Base-by-base conservation (phyloP, 345 rosid genomes). In the Aethionema arabicum region DNA sequence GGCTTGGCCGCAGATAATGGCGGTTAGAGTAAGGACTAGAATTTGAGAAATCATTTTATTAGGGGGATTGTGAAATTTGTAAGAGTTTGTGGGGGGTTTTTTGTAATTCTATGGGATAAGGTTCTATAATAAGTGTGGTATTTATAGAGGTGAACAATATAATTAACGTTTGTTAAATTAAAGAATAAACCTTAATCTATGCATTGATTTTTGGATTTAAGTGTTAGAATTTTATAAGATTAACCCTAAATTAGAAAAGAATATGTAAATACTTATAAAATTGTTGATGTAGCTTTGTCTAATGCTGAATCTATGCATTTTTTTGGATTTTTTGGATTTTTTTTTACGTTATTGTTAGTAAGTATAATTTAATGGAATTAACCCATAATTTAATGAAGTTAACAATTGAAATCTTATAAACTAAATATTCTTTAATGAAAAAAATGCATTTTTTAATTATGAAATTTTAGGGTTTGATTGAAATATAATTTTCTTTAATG, bases 21-120 rank as follows among this genome's bases (percentile, higher is more conserved):
- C 60, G 40, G 60, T 56, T 37, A 79, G 53, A 38, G 67, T 58
- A 47, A 71, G 43, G 43, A 45, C 31, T 58, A 32, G 39, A 5
- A 58, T n/a, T 31, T n/a, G 3, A 42, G 7, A 4, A 57, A 13
- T 16, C 62, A 57, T 56, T 11, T 37, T 53, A 2, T 11, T 54
- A 15, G 41, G 56, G 27, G 38, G 10, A 1, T 32, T 51, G 7
- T 51, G 0, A 29, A 4, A 3, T 11, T 0, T n/a, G 40, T 40
- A 11, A 40, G 21, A 16, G 12, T 54, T 54, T 54, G 14, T 31
- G 61, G 27, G 27, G 1, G 1, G 1, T 2, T 21, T 21, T 21
- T 21, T 21, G 27, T 21, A 21, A 7, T 27, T 29, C 7, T 56
- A 12, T 30, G n/a, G 29, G 38, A 31, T 11, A 11, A 40, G 48